Evolutionary conservation across 2,329 filamentous ascomycete species (phyloP).

Genomic region (Diaporthe australafricana): DNA sequence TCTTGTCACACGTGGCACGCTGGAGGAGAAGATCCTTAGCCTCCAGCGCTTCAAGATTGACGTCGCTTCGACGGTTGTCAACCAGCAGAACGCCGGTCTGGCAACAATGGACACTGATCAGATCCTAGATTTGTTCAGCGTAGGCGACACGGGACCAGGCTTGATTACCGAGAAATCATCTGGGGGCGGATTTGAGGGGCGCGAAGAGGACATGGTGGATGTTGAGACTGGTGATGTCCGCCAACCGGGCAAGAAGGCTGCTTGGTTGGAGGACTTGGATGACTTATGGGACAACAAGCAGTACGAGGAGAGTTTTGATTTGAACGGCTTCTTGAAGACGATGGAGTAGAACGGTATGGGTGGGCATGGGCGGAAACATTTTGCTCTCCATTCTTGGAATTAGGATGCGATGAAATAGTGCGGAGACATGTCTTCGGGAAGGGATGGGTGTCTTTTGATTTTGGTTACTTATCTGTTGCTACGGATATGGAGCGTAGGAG

Average conservation of each 20-base stretch:
- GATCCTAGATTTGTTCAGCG: slow-evolving; percentile 94
- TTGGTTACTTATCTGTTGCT: slow-evolving; percentile 5
- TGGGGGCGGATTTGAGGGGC: slow-evolving; percentile 61
- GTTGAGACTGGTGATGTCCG: slow-evolving; percentile 91
- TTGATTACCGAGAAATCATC: slow-evolving; percentile 70
- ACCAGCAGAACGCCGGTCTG: slow-evolving; percentile 96
- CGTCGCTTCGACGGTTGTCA: slow-evolving; percentile 96
- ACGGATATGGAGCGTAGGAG: slow-evolving; percentile 31
- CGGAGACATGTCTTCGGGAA: not conserved
- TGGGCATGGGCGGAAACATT: not conserved
- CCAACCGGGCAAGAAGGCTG: slow-evolving; percentile 92
- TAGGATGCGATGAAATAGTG: not conserved
- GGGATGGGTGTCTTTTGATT: not conserved
- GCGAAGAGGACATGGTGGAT: slow-evolving; percentile 90
- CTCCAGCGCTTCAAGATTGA: slow-evolving; percentile 99
- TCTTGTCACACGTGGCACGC: slow-evolving; percentile 91
- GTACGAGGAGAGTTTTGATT: slow-evolving; percentile 97
- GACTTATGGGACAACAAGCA: slow-evolving; percentile 98
- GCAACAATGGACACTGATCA: slow-evolving; percentile 98
- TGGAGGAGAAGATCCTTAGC: slow-evolving; percentile 98
- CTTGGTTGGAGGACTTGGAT: slow-evolving; percentile 93
- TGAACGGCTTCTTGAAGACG: slow-evolving; percentile 93
- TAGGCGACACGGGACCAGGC: slow-evolving; percentile 81
- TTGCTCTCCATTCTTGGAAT: not conserved
- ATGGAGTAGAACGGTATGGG: slow-evolving; percentile 73